phyloP scores from a whole-genome alignment of 1,139 yeast genomes.

The Magnusiomyces paraingens region DNA sequence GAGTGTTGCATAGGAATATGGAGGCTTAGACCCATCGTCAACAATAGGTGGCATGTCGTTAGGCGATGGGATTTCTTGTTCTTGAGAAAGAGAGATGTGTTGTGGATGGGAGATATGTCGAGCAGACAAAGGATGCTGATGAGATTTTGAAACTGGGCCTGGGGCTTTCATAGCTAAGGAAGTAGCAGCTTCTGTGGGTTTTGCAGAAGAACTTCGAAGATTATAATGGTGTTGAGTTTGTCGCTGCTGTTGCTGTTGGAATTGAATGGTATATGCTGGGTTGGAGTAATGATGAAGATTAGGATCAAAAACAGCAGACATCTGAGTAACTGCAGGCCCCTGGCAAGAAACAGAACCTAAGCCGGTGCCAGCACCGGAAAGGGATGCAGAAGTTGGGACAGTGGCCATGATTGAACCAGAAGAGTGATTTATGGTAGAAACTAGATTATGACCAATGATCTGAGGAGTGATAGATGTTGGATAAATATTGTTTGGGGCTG shows the following conservation, averaged over 20 bases:
- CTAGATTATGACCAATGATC: too few species aligned
- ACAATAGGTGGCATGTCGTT: conserved; percentile 41
- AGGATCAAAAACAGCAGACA: too few species aligned
- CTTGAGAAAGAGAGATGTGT: not conserved
- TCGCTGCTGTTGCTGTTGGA: conserved; percentile 2
- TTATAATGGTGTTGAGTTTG: not conserved
- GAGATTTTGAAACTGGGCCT: not conserved
- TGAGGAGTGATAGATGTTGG: too few species aligned
- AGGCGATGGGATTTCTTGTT: conserved; percentile 28
- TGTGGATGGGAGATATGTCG: not conserved
- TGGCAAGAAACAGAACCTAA: too few species aligned
- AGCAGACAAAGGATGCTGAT: not conserved
- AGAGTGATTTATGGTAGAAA: too few species aligned
- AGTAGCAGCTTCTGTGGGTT: not conserved
- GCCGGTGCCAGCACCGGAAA: too few species aligned
- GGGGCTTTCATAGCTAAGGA: not conserved
- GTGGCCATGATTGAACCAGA: too few species aligned
- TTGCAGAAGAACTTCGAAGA: not conserved
- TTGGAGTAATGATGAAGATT: too few species aligned
- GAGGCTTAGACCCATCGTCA: conserved; percentile 65
- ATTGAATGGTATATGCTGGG: too few species aligned
- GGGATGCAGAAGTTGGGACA: too few species aligned
- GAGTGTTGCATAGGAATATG: conserved; percentile 87
- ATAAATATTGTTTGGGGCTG: too few species aligned
- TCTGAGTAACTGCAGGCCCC: too few species aligned